phyloP scores from a whole-genome alignment of 495 filamentous ascomycete species.

The Chaetomidium leptoderma region DNA sequence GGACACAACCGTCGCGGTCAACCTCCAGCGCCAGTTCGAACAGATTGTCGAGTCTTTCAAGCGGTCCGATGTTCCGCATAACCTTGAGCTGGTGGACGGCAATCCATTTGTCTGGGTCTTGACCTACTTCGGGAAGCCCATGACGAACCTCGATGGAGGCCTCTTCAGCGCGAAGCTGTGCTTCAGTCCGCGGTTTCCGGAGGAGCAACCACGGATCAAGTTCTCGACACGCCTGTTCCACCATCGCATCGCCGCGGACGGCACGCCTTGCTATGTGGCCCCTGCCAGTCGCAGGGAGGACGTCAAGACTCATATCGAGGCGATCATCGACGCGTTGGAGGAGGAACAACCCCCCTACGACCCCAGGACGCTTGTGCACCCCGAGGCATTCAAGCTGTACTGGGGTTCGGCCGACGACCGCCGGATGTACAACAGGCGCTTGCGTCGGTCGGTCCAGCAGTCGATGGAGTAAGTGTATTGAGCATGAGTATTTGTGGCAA shows the following conservation, averaged over 20 bases:
- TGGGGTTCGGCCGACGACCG: constrained; percentile 79
- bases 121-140: constrained; percentile 85
- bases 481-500: neutral
- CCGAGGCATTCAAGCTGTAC: constrained; percentile 78
- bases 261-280: constrained; percentile 80
- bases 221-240: constrained; percentile 83
- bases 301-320: constrained; percentile 76
- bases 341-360: constrained; percentile 86
- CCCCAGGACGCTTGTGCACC: constrained; percentile 81
- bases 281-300: constrained; percentile 61
- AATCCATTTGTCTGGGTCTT: constrained; percentile 65
- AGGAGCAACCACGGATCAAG: constrained; percentile 82
- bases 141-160: constrained; percentile 91
- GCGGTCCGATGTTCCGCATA: constrained; percentile 62
- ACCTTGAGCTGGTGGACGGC: constrained; percentile 65
- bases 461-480: constrained; percentile 47
- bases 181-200: constrained; percentile 85
- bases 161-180: constrained; percentile 75
- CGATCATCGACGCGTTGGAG: constrained; percentile 77
- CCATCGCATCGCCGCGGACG: constrained; percentile 73
- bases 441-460: constrained; percentile 59
- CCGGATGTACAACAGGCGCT: constrained; percentile 74
- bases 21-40: constrained; percentile 76
- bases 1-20: constrained; percentile 71
- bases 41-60: constrained; percentile 74